These are phyloP conservation scores for Phialocephala sp. DNA, from an alignment of 2,329 filamentous ascomycete genomes.

Conservation along the genomic window DNA sequence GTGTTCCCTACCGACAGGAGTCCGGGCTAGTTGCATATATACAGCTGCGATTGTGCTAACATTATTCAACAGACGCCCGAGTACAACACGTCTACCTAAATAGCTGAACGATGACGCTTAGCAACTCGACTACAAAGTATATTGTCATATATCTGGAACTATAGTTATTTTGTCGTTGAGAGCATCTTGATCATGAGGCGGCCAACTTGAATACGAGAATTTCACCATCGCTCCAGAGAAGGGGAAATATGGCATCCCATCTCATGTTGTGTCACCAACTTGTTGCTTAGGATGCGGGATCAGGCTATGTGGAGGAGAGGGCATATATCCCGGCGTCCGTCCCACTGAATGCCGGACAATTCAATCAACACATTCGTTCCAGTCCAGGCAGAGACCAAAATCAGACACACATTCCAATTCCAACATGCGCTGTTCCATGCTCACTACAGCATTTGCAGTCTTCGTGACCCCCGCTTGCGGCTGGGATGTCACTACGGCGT, in stretches of 20 bases:
- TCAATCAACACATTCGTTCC: slow-evolving; percentile 1
- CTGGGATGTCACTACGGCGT: neutral
- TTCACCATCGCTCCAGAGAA: neutral
- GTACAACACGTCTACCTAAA: too few relatives aligned
- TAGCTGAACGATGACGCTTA: too few relatives aligned
- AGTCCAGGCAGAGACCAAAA: neutral
- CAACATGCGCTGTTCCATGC: neutral
- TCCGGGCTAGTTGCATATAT: too few relatives aligned
- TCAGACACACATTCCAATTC: neutral
- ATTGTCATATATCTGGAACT: too few relatives aligned
- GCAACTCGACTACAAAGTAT: too few relatives aligned
- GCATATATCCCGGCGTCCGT: neutral
- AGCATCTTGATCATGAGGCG: neutral
- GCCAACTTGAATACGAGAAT: slow-evolving; percentile 2
- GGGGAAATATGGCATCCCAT: neutral
- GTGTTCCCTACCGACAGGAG: too few relatives aligned
- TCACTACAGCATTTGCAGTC: neutral
- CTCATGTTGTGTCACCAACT: slow-evolving; percentile 1
- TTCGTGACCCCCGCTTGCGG: neutral
- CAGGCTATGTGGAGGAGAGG: neutral
- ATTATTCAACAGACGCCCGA: too few relatives aligned
- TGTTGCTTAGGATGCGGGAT: neutral
- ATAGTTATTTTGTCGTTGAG: too few relatives aligned
- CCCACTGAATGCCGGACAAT: slow-evolving; percentile 1
- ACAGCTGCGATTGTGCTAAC: too few relatives aligned